Conservation (phyloP, 306 rosid species). For the Prosopis cineraria region DNA sequence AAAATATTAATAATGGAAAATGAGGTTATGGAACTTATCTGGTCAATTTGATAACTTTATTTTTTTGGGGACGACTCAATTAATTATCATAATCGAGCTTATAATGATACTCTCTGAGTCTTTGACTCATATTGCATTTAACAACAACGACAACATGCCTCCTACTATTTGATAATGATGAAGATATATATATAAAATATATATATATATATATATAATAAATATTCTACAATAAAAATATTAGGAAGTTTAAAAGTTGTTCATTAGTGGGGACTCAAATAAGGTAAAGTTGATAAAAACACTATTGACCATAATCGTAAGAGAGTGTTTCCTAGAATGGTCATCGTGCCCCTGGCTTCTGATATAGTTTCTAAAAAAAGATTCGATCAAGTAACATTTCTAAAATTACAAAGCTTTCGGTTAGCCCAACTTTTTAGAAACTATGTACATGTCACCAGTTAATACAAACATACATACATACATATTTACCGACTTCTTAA, state of each 20-base stretch:
- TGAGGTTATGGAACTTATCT: neutral
- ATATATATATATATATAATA: no score
- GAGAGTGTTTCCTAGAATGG: neutral
- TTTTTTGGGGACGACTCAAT: neutral
- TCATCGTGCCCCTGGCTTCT: neutral
- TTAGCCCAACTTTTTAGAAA: neutral
- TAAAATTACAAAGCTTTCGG: neutral
- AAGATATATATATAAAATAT: no score
- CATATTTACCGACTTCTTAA: neutral
- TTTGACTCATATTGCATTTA: no score
- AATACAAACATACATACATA: neutral
- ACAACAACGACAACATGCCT: no score
- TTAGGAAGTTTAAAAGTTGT: neutral
- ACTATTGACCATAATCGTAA: no score
- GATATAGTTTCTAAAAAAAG: neutral
- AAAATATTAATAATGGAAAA: neutral
- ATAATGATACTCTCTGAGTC: neutral
- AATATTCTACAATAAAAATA: neutral
- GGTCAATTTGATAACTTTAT: neutral
- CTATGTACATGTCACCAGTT: neutral
- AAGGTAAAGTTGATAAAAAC: neutral
- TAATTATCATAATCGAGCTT: neutral
- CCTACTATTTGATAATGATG: neutral
- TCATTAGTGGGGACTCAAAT: neutral
- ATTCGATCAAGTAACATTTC: neutral